These are phyloP conservation scores for Pseudogymnoascus destructans DNA, from an alignment of 2,329 filamentous ascomycete species.

Conservation along the genomic window DNA sequence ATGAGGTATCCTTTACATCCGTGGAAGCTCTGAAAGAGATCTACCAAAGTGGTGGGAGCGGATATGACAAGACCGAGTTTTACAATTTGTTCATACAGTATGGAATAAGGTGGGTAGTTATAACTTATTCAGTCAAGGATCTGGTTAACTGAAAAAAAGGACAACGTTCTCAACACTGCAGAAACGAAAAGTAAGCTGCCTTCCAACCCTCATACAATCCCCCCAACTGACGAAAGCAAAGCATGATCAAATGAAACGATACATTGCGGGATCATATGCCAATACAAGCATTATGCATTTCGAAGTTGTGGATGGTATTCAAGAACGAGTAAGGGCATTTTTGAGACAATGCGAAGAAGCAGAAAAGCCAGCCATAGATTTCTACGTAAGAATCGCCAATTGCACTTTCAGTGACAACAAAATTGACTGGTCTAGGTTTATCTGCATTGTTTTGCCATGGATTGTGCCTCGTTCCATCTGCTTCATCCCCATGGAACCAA, in stretches of 20 bases:
- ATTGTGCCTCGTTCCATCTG: slow-evolving; percentile 56
- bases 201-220: neutral
- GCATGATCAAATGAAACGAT: slow-evolving; percentile 50
- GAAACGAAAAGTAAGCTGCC: slow-evolving; percentile 18
- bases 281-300: slow-evolving; percentile 52
- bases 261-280: slow-evolving; percentile 54
- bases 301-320: slow-evolving; percentile 42
- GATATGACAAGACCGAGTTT: slow-evolving; percentile 52
- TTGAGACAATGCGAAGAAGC: slow-evolving; percentile 37
- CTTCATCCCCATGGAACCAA: slow-evolving; percentile 53
- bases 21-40: slow-evolving; percentile 46
- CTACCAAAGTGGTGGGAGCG: slow-evolving; percentile 47
- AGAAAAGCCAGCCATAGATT: slow-evolving; percentile 37
- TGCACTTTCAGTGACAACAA: neutral
- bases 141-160: slow-evolving; percentile 14
- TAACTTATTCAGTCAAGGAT: neutral
- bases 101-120: slow-evolving; percentile 34
- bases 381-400: slow-evolving; percentile 39
- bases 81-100: slow-evolving; percentile 49
- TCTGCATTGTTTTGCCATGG: slow-evolving; percentile 54
- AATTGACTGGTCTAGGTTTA: slow-evolving; percentile 14
- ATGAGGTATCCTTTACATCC: slow-evolving; percentile 47
- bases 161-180: slow-evolving; percentile 29
- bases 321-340: slow-evolving; percentile 43
- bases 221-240: slow-evolving; percentile 21